phyloP scores from a whole-genome alignment of 2,329 filamentous ascomycete genomes.

The Cercospora citrullina region DNA sequence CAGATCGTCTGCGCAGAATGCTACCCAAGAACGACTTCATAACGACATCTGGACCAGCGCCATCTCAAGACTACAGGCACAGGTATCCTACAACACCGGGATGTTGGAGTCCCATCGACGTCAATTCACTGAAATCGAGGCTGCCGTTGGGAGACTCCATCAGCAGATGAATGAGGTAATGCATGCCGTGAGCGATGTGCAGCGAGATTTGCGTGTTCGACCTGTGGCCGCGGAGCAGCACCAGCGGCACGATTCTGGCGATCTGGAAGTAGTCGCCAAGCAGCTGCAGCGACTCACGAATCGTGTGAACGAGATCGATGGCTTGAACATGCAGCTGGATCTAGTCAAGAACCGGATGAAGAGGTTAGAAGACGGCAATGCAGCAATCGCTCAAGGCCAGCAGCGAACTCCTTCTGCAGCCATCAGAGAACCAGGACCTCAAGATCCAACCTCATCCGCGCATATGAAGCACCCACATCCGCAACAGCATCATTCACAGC shows the following conservation, averaged over 20 bases:
- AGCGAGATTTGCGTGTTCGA: constrained; percentile 39
- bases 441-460: constrained; percentile 7
- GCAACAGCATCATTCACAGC: constrained; percentile 9
- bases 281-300: constrained; percentile 42
- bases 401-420: constrained; percentile 8
- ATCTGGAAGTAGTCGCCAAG: constrained; percentile 48
- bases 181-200: constrained; percentile 41
- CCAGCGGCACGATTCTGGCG: constrained; percentile 35
- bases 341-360: constrained; percentile 51
- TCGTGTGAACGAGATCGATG: constrained; percentile 50
- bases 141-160: constrained; percentile 43
- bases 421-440: constrained; percentile 8
- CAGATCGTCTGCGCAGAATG: constrained; percentile 14
- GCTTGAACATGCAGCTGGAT: constrained; percentile 49
- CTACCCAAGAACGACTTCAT: constrained; percentile 21
- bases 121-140: constrained; percentile 46
- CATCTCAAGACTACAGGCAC: constrained; percentile 49
- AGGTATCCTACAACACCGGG: constrained; percentile 49
- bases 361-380: constrained; percentile 34
- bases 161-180: constrained; percentile 42
- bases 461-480: background rate
- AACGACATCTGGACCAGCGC: constrained; percentile 42
- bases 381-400: constrained; percentile 14
- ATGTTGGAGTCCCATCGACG: constrained; percentile 44
- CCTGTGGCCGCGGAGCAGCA: constrained; percentile 23